Percentiles rank a stretch among this genome's conserved stretches.
These are phyloP conservation scores for Alternaria angustiovoidea DNA, from an alignment of 2,329 filamentous ascomycete species.

Conservation along the genomic window DNA sequence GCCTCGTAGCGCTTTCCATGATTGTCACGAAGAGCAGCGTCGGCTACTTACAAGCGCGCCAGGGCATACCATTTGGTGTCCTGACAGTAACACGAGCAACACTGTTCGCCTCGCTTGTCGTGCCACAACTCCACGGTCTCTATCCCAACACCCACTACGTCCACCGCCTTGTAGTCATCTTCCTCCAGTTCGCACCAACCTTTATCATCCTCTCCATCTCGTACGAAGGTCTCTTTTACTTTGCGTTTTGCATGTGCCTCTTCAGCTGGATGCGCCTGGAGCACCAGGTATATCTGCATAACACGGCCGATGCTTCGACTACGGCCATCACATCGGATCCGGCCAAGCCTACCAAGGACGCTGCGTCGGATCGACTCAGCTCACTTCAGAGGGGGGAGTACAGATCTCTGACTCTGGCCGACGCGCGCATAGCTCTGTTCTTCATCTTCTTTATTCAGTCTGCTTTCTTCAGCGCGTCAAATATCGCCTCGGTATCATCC, in stretches of 20 bases:
- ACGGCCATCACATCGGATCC: constrained; percentile 33
- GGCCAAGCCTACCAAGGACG: constrained; percentile 50
- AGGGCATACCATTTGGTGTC: constrained; percentile 85
- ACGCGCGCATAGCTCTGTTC: constrained; percentile 88
- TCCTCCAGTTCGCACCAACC: constrained; percentile 88
- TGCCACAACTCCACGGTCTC: constrained; percentile 82
- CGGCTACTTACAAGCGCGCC: constrained; percentile 82
- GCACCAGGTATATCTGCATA: constrained; percentile 71
- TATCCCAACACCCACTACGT: constrained; percentile 88
- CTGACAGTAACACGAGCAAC: constrained; percentile 86
- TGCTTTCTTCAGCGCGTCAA: constrained; percentile 96
- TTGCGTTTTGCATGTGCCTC: constrained; percentile 83
- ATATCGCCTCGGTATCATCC: constrained; percentile 90
- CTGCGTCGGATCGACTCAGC: constrained; percentile 43
- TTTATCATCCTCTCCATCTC: constrained; percentile 98
- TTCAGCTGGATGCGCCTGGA: constrained; percentile 93
- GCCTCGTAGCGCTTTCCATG: constrained; percentile 81
- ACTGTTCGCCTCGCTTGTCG: constrained; percentile 75
- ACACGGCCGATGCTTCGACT: constrained; percentile 14
- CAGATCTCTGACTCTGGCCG: constrained; percentile 79
- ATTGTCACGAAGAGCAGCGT: constrained; percentile 86
- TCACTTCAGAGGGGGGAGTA: constrained; percentile 52
- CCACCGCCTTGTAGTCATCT: constrained; percentile 86
- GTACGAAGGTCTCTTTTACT: constrained; percentile 95
- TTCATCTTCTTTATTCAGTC: constrained; percentile 95